Evolutionary conservation across 2,329 filamentous ascomycete species (phyloP), one percentile per base, ranked within the genome.

Genomic region (Blastomyces emzantsi): DNA sequence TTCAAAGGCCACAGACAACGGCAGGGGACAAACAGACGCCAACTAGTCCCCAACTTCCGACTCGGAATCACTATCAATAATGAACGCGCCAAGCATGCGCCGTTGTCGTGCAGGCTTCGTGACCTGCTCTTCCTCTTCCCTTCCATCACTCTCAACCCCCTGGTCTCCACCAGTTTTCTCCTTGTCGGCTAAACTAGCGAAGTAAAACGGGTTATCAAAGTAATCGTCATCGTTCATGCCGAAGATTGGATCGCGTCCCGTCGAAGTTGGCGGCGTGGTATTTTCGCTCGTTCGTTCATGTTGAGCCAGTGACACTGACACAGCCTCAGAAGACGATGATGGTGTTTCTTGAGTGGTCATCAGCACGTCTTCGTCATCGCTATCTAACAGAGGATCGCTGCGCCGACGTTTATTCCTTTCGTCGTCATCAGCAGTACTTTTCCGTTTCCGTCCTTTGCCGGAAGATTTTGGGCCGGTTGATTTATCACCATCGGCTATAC

Each of bases 1-100:
- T n/a, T 56, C 25, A 45, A 25, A 11, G 22, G 41, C 3, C 9
- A 22, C 17, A 5, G 11, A 30, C 15, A 28, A 3, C 30, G 11
- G 28, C 25, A 19, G 19, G n/a, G 36, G 8, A 47, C 17, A 39
- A 59, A 19, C 9, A n/a, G 8, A n/a, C 19, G 11, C 9, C 33
- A 28, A 15, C 19, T 60, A 60, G 1, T 15, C 43, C 22, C 43
- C 41, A 49, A 49, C 25, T 30, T 52, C 36, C 36, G 54, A 79
- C 64, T 79, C 77, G 4, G 77, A 78, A 62, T 79, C 77, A 64
- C 75, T 77, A 17, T 78, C 77, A 64, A 79, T 70, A 41, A 78
- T 73, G 67, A 79, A 77, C 3, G 75, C 76, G 30, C 71, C 75
- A 57, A 73, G 72, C 63, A 74, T 55, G 15, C 65, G 73, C 8